A percentile compares a stretch with the other conserved stretches of the same genome.
Conservation (phyloP, 2,329 filamentous ascomycete genomes). For the Colletotrichum sp. region DNA sequence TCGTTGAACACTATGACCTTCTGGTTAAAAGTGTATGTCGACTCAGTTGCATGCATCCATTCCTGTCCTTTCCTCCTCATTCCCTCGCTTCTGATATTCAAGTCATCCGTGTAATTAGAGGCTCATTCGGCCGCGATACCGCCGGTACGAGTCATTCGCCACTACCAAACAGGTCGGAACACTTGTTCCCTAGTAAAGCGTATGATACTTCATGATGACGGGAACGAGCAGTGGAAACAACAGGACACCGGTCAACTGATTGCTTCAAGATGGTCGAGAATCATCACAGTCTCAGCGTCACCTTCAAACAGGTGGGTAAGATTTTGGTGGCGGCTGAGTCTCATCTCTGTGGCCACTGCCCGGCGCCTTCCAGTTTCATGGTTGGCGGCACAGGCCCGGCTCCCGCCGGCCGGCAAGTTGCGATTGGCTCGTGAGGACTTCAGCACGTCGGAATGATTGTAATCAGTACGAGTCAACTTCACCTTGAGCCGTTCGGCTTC, state of each 20-base stretch:
- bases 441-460: not conserved
- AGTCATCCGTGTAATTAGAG: fast-evolving
- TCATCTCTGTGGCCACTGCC: not conserved
- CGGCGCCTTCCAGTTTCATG: not conserved
- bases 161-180: not conserved
- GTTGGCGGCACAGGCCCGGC: not conserved
- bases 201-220: not conserved
- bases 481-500: not conserved
- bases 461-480: not conserved
- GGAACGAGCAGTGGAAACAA: not conserved
- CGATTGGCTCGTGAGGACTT: not conserved
- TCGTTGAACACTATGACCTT: not conserved
- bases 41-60: not conserved
- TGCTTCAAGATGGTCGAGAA: not conserved
- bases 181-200: not conserved
- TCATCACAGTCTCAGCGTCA: not conserved
- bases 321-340: not conserved
- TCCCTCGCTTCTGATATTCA: not conserved
- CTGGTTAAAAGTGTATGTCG: not conserved
- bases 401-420: not conserved
- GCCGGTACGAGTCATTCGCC: not conserved
- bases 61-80: not conserved
- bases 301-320: not conserved
- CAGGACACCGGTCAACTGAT: not conserved
- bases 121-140: not conserved